Evolutionary conservation across 1,139 yeast genomes (phyloP).

Genomic region (Pichia sp.): DNA sequence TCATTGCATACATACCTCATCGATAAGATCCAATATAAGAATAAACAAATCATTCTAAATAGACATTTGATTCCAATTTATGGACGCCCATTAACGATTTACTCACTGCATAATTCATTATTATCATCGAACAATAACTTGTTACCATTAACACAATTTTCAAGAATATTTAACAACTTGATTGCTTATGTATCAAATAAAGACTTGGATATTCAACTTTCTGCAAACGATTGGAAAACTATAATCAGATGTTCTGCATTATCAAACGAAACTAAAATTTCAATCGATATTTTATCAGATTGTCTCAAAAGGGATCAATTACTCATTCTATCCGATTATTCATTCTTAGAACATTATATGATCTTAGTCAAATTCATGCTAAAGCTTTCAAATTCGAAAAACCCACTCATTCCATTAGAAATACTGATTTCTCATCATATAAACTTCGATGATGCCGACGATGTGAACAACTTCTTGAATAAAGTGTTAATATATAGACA

Average conservation of each 20-base stretch:
- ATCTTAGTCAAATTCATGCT: conserved; percentile 28
- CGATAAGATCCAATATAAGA: conserved; percentile 36
- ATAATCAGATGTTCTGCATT: conserved; percentile 36
- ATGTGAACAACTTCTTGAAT: conserved; percentile 21
- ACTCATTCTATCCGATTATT: conserved; percentile 34
- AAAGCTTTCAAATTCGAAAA: conserved; percentile 27
- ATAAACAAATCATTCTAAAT: conserved; percentile 22
- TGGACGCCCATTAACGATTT: conserved; percentile 27
- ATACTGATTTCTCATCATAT: conserved; percentile 15
- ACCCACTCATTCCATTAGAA: conserved; percentile 30
- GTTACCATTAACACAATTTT: conserved; percentile 40
- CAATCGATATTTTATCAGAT: conserved; percentile 42
- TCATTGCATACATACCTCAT: conserved; percentile 70
- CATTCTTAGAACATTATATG: conserved; percentile 34
- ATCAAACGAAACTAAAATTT: conserved; percentile 23
- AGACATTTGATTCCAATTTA: conserved; percentile 26
- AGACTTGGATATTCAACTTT: conserved; percentile 24
- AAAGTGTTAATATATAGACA: conserved; percentile 21
- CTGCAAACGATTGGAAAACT: conserved; percentile 29
- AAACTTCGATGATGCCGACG: conserved; percentile 19
- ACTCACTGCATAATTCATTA: conserved; percentile 22
- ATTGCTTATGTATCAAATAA: conserved; percentile 29
- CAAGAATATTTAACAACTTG: conserved; percentile 32
- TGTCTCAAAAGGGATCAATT: conserved; percentile 46
- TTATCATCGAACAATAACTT: conserved; percentile 17